Conservation (phyloP, 345 rosid genomes). For the Melaleuca quinquenervia region DNA sequence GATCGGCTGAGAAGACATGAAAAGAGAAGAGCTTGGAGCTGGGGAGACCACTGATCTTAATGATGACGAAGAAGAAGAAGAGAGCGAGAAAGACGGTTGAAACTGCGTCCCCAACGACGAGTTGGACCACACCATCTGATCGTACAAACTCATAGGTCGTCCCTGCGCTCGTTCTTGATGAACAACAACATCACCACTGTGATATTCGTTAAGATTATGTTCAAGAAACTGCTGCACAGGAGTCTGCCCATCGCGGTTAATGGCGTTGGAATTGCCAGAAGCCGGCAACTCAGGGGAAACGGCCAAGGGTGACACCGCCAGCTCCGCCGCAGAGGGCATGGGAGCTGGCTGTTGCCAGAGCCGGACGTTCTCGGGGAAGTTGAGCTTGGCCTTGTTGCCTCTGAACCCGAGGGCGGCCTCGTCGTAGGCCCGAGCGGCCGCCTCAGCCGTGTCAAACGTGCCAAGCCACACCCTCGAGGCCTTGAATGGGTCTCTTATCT, state of each 20-base stretch:
- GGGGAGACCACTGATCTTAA: not conserved
- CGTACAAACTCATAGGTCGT: conserved; percentile 16
- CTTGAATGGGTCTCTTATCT: conserved; percentile 80
- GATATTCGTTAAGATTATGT: not conserved
- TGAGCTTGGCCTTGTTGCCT: conserved; percentile 87
- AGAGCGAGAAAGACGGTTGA: conserved; percentile 5
- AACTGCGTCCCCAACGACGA: conserved; percentile 15
- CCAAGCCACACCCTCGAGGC: conserved; percentile 94
- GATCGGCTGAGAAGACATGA: not conserved
- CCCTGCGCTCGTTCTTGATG: not conserved
- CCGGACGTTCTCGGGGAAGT: conserved; percentile 83
- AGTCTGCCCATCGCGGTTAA: not conserved
- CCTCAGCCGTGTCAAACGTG: conserved; percentile 80
- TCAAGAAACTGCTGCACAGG: not conserved
- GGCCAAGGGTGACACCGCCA: conserved; percentile 13
- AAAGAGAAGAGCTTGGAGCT: not conserved
- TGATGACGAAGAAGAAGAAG: conserved; percentile 1
- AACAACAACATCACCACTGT: not conserved
- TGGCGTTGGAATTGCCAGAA: conserved; percentile 12
- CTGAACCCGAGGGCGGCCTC: conserved; percentile 78
- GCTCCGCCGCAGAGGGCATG: conserved; percentile 4
- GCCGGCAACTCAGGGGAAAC: conserved; percentile 14
- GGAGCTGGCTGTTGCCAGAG: conserved; percentile 25
- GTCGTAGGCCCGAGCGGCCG: conserved; percentile 88
- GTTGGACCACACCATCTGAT: conserved; percentile 17